Conservation (phyloP, 129 eudicot genomes). For the Artemisia annua region DNA sequence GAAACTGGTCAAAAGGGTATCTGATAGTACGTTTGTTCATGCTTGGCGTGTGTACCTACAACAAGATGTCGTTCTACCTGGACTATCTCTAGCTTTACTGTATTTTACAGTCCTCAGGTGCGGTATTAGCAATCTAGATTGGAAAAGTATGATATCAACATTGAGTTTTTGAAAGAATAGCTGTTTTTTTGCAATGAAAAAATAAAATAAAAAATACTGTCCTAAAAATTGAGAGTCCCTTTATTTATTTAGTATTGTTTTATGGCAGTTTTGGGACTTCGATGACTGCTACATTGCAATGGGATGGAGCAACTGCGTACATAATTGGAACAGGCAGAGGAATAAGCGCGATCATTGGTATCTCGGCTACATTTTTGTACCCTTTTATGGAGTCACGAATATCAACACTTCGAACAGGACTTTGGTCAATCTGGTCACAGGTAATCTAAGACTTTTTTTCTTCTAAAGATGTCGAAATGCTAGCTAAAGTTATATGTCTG, state of each 20-base stretch:
- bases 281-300: slow-evolving; percentile 90
- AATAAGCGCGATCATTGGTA: slow-evolving; percentile 80
- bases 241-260: not conserved
- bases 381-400: slow-evolving; percentile 69
- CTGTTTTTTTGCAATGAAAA: not conserved
- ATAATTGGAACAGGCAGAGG: slow-evolving; percentile 81
- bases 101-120: slow-evolving; percentile 91
- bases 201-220: not conserved
- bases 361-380: slow-evolving; percentile 80
- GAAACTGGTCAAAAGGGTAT: slow-evolving; percentile 28
- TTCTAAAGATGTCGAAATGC: not conserved
- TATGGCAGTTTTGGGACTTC: slow-evolving; percentile 79
- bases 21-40: slow-evolving; percentile 40
- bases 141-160: not conserved
- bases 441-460: slow-evolving; percentile 24
- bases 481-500: not conserved
- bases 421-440: slow-evolving; percentile 99
- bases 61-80: slow-evolving; percentile 92
- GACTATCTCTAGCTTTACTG: slow-evolving; percentile 77
- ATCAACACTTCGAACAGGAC: slow-evolving; percentile 86
- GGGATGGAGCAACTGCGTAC: slow-evolving; percentile 92
- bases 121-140: not conserved
- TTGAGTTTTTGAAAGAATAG: not conserved
- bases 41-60: slow-evolving; percentile 75
- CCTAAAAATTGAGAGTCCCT: not conserved